Evolutionary conservation across 208 protist species (phyloP).

Genomic region (Leishmania gerbilli): DNA sequence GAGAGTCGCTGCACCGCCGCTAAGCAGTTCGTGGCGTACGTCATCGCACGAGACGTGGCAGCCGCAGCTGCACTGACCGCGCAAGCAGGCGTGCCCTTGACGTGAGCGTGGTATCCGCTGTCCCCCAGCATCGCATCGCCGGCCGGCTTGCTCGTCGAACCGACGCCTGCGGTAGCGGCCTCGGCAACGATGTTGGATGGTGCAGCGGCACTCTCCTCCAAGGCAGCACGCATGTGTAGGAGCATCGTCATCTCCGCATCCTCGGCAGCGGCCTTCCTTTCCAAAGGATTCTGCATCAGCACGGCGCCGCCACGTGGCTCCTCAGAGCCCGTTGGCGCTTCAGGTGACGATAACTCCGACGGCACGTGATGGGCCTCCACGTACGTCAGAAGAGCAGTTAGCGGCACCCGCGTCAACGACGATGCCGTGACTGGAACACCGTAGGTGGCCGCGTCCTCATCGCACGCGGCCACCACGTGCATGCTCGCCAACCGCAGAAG

Average conservation of each 20-base stretch:
- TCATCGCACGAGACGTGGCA: not conserved
- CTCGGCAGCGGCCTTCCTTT: not conserved
- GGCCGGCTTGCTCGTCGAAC: not conserved
- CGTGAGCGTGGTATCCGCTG: no score
- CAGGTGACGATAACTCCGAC: not conserved
- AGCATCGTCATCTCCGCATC: constrained; percentile 2
- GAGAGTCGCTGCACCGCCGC: constrained; percentile 1
- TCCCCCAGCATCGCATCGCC: not conserved
- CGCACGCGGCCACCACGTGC: constrained; percentile 8
- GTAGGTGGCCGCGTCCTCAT: not conserved
- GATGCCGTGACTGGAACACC: not conserved
- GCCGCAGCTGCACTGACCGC: not conserved
- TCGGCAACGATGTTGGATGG: not conserved
- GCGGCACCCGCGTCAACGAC: not conserved
- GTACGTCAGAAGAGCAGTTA: not conserved
- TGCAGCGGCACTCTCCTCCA: not conserved
- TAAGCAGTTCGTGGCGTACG: constrained; percentile 1
- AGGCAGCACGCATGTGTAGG: not conserved
- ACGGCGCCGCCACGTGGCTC: not conserved
- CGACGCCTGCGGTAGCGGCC: not conserved
- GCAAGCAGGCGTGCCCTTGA: not conserved
- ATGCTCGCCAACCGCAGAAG: constrained; percentile 23
- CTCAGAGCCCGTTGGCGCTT: not conserved
- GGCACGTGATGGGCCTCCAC: not conserved
- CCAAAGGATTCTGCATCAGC: not conserved